Evolutionary conservation across 1,284 basidiomycete species (phyloP).

Genomic region (Puccinia sorghi): DNA sequence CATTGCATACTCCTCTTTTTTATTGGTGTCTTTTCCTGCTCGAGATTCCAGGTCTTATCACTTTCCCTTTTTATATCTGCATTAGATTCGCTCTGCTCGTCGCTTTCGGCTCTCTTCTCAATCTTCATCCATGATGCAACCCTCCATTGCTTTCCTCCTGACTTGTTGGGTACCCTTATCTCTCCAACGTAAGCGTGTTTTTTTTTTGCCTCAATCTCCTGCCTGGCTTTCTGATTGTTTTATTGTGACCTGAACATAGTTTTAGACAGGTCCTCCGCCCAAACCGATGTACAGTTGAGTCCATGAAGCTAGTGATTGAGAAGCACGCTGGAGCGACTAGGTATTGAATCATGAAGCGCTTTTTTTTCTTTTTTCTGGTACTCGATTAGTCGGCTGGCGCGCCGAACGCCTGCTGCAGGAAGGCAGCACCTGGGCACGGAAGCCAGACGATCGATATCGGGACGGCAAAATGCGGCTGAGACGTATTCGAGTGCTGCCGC

Average conservation of each 20-base stretch:
- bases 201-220: too few relatives aligned
- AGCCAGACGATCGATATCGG: not conserved
- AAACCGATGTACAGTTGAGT: not conserved
- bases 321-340: too few relatives aligned
- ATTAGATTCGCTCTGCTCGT: too few relatives aligned
- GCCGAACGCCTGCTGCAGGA: not conserved
- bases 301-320: too few relatives aligned
- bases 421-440: too few relatives aligned
- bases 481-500: not conserved
- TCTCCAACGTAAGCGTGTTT: not conserved
- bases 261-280: not conserved
- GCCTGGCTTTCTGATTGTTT: too few relatives aligned
- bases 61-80: not conserved
- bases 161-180: not conserved
- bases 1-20: too few relatives aligned
- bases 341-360: not conserved
- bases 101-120: not conserved
- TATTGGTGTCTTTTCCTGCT: too few relatives aligned
- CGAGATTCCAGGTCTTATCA: not conserved
- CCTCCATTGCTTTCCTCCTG: constrained; percentile 4
- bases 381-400: not conserved
- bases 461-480: not conserved
- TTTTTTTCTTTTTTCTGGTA: not conserved
- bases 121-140: not conserved
- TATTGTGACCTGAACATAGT: not conserved